These are phyloP conservation scores for Funneliformis geosporum DNA, from an alignment of 192 early-diverging fungal species.

Conservation along the genomic window DNA sequence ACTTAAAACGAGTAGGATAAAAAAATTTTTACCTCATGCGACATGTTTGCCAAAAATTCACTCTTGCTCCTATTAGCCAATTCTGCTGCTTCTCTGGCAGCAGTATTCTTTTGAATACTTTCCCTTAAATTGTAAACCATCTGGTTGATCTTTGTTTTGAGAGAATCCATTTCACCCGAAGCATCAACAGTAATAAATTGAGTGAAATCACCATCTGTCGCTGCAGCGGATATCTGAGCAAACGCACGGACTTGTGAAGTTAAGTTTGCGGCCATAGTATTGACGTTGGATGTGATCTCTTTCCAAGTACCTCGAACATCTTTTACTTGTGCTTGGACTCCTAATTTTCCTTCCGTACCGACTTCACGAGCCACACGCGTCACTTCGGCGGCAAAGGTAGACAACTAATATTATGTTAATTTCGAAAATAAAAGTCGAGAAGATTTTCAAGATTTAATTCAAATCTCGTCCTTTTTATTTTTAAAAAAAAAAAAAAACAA, in stretches of 20 bases:
- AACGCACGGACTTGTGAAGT: constrained; percentile 82
- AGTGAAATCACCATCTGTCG: constrained; percentile 70
- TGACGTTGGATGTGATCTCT: constrained; percentile 74
- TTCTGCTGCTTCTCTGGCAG: constrained; percentile 79
- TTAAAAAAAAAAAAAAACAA: too few relatives aligned
- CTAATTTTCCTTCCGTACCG: constrained; percentile 77
- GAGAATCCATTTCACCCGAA: constrained; percentile 82
- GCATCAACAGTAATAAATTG: constrained; percentile 76
- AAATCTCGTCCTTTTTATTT: too few relatives aligned
- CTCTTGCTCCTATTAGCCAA: constrained; percentile 79
- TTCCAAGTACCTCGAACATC: constrained; percentile 78
- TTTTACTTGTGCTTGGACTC: constrained; percentile 71
- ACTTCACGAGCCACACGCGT: constrained; percentile 75
- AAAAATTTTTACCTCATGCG: constrained; percentile 47
- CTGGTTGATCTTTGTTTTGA: constrained; percentile 82
- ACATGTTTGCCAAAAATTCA: constrained; percentile 70
- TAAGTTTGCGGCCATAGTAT: constrained; percentile 73
- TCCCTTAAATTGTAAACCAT: constrained; percentile 79
- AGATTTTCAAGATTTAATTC: neutral
- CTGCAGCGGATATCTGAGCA: constrained; percentile 73
- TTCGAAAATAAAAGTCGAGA: neutral
- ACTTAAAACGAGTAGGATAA: neutral
- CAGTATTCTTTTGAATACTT: constrained; percentile 75
- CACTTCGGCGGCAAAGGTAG: constrained; percentile 61
- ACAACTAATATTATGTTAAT: constrained; percentile 33